These are phyloP conservation scores for Tolypocladium amazonense DNA, from an alignment of 2,329 filamentous ascomycete genomes.

Conservation along the genomic window DNA sequence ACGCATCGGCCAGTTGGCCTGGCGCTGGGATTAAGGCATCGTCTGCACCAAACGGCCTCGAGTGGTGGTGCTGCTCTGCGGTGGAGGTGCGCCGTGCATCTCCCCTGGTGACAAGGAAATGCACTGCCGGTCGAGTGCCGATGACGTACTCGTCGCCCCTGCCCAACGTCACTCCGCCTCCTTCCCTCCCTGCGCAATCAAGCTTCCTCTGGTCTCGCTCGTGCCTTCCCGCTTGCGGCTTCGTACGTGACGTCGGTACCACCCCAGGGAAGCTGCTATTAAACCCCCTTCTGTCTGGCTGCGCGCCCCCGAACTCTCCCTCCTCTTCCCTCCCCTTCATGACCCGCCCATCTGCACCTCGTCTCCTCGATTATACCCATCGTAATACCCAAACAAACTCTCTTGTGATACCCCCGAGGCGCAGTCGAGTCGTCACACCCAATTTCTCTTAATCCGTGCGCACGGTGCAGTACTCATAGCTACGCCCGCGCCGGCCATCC, in stretches of 20 bases:
- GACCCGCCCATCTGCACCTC: slow-evolving; percentile 4
- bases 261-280: background rate
- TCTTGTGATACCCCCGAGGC: slow-evolving; percentile 18
- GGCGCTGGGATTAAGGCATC: background rate
- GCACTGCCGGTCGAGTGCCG: slow-evolving; percentile 2
- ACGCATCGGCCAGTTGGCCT: background rate
- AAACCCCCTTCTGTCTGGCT: slow-evolving; percentile 1
- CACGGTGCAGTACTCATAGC: background rate
- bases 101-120: background rate
- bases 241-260: background rate
- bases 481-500: background rate
- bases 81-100: background rate
- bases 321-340: slow-evolving; percentile 4
- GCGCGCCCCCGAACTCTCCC: slow-evolving; percentile 3
- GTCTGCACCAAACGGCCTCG: background rate
- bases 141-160: slow-evolving; percentile 23
- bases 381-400: slow-evolving; percentile 10
- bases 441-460: background rate
- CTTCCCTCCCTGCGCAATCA: slow-evolving; percentile 7
- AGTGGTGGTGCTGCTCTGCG: background rate
- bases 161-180: slow-evolving; percentile 21
- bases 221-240: slow-evolving; percentile 2
- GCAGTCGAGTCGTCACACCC: background rate
- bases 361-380: slow-evolving; percentile 7
- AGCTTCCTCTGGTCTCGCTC: slow-evolving; percentile 6